A percentile compares a stretch with the other conserved stretches of the same genome.
phyloP scores from a whole-genome alignment of 176 grass and related monocot species.

The Triticum aestivum region DNA sequence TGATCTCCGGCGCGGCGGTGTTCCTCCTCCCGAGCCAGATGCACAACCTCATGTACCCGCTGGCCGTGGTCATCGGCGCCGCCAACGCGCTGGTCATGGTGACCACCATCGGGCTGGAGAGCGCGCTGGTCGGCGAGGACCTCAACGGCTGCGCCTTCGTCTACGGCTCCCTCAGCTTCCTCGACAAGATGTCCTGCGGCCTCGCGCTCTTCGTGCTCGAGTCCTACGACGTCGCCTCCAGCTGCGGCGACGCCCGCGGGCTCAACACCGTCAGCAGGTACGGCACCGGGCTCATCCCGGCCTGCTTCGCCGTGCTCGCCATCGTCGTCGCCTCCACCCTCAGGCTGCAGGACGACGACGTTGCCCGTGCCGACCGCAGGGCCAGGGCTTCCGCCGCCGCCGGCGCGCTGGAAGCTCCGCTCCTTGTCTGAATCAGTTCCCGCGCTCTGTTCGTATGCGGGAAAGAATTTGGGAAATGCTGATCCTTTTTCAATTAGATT shows the following conservation, averaged over 20 bases:
- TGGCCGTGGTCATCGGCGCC: slow-evolving; percentile 53
- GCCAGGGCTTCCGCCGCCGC: neutral
- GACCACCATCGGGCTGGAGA: slow-evolving; percentile 62
- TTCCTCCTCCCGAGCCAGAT: slow-evolving; percentile 59
- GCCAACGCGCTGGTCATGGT: slow-evolving; percentile 71
- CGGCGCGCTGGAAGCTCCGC: slow-evolving; percentile 38
- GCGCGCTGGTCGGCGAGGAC: slow-evolving; percentile 61
- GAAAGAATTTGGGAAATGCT: neutral
- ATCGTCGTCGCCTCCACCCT: slow-evolving; percentile 41
- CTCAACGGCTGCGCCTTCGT: slow-evolving; percentile 64
- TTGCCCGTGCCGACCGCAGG: neutral
- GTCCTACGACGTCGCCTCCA: slow-evolving; percentile 43
- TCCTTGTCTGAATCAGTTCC: slow-evolving; percentile 31
- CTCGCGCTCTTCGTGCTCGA: slow-evolving; percentile 64
- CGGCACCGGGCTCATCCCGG: slow-evolving; percentile 47
- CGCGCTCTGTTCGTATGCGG: neutral
- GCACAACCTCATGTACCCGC: slow-evolving; percentile 67
- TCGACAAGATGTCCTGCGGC: slow-evolving; percentile 75
- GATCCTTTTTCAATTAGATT: slow-evolving; percentile 32
- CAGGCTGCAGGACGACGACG: slow-evolving; percentile 31
- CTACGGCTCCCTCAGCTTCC: slow-evolving; percentile 73
- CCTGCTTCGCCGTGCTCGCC: slow-evolving; percentile 42
- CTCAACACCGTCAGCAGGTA: slow-evolving; percentile 52
- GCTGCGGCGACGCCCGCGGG: slow-evolving; percentile 39
- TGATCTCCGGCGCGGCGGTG: slow-evolving; percentile 50